A percentile compares a stretch with the other conserved stretches of the same genome.
phyloP scores from a whole-genome alignment of 345 rosid species.

The Rhodomyrtus tomentosa region DNA sequence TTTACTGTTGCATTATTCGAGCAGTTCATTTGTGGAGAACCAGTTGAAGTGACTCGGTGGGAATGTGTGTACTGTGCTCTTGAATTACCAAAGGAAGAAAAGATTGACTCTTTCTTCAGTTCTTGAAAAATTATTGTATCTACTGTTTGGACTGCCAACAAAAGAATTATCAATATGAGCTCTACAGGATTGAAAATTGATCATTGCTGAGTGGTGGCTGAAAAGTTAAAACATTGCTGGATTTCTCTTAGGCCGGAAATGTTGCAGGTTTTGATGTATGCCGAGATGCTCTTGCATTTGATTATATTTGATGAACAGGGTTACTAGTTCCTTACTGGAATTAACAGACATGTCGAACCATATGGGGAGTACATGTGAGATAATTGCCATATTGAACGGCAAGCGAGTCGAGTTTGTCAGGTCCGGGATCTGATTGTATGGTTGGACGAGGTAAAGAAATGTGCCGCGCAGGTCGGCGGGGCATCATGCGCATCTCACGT shows the following conservation, averaged over 20 bases:
- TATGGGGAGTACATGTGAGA: not conserved
- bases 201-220: not conserved
- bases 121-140: not conserved
- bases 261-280: not conserved
- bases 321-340: not conserved
- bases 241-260: not conserved
- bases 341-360: not conserved
- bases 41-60: not conserved
- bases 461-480: too few relatives aligned
- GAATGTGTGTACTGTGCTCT: not conserved
- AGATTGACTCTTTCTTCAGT: not conserved
- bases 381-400: not conserved
- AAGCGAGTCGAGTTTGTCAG: too few relatives aligned
- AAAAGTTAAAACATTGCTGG: not conserved
- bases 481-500: too few relatives aligned
- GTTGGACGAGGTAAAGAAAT: too few relatives aligned
- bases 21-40: not conserved
- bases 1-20: not conserved
- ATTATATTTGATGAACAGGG: not conserved
- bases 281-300: not conserved
- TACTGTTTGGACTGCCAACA: not conserved
- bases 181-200: not conserved
- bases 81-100: not conserved
- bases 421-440: too few relatives aligned
- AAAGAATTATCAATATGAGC: not conserved